Percentiles rank a stretch among this genome's conserved stretches.
These are phyloP conservation scores for Stellera chamaejasme DNA, from an alignment of 345 rosid genomes.

Conservation along the genomic window DNA sequence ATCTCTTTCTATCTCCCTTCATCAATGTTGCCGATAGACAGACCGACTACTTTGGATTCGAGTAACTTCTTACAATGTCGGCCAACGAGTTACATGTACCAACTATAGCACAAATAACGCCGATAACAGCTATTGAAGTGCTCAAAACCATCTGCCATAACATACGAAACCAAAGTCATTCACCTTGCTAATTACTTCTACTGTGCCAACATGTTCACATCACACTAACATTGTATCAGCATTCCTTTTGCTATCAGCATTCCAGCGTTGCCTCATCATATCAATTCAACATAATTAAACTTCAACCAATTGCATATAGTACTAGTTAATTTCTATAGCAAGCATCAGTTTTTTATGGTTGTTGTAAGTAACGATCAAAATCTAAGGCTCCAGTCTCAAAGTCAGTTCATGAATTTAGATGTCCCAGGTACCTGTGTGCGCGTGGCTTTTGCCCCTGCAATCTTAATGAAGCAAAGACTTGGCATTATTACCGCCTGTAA, in stretches of 20 bases:
- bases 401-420: neutral
- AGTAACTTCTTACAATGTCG: constrained; percentile 28
- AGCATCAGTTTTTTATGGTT: no score
- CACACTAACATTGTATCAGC: neutral
- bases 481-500: constrained; percentile 75
- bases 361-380: no score
- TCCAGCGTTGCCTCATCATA: neutral
- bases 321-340: neutral
- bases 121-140: constrained; percentile 26
- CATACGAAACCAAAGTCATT: neutral
- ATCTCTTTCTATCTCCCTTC: no score
- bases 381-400: no score
- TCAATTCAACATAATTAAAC: neutral
- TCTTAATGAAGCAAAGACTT: constrained; percentile 66
- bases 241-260: neutral
- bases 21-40: no score
- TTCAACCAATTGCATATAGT: neutral
- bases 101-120: constrained; percentile 40
- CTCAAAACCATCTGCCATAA: constrained; percentile 42
- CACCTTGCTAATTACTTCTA: no score
- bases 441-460: constrained; percentile 63
- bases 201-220: no score
- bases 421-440: constrained; percentile 39
- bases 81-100: constrained; percentile 62
- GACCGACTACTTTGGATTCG: constrained; percentile 2